Percentiles rank a stretch among this genome's conserved stretches.
Conservation (phyloP, 2,329 filamentous ascomycete species). For the Cryphonectria parasitica region DNA sequence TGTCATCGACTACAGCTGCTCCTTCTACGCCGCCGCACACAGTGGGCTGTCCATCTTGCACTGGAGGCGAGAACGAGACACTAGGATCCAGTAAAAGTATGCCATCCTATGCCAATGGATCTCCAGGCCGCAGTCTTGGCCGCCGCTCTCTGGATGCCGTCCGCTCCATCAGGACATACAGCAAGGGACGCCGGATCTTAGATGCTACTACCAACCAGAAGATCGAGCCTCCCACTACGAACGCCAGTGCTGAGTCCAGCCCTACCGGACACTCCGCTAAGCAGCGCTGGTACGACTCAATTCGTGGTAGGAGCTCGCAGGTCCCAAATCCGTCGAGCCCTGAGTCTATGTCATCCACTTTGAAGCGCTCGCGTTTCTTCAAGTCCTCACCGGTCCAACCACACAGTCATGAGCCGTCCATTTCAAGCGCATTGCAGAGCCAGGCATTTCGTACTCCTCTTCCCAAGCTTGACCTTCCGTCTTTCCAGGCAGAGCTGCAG, state of each 20-base stretch:
- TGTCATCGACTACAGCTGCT: slow-evolving; percentile 5
- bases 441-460: slow-evolving; percentile 7
- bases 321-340: slow-evolving; percentile 23
- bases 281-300: slow-evolving; percentile 23
- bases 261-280: slow-evolving; percentile 18
- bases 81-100: slow-evolving; percentile 13
- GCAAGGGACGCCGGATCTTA: slow-evolving; percentile 10
- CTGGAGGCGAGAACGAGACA: slow-evolving; percentile 21
- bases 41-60: slow-evolving; percentile 17
- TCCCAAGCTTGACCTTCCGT: slow-evolving; percentile 22
- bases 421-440: not conserved
- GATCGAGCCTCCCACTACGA: not conserved
- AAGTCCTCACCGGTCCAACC: not conserved
- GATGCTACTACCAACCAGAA: slow-evolving; percentile 22
- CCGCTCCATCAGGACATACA: slow-evolving; percentile 18
- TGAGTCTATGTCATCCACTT: slow-evolving; percentile 2
- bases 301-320: slow-evolving; percentile 23
- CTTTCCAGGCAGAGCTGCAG: slow-evolving; percentile 20
- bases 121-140: slow-evolving; percentile 15
- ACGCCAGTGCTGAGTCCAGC: slow-evolving; percentile 14
- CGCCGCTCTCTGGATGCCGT: slow-evolving; percentile 23
- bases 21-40: slow-evolving; percentile 11
- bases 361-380: slow-evolving; percentile 17
- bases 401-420: not conserved
- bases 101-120: not conserved